Base-by-base conservation (phyloP, 495 filamentous ascomycete genomes). In the Penicillium crystallinum region DNA sequence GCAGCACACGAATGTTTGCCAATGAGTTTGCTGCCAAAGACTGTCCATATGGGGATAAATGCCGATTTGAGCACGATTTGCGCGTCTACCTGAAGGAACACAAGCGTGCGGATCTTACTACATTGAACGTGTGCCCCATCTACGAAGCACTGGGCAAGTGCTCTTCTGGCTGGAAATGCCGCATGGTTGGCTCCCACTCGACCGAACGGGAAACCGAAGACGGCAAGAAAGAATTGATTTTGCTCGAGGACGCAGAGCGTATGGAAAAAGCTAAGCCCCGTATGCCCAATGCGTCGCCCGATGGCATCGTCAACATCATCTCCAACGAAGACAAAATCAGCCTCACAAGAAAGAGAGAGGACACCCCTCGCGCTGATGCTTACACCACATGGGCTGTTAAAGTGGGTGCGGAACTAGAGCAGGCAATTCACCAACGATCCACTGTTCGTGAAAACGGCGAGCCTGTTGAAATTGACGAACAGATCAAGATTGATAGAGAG, bases 151-250 rank as follows among this genome's bases (percentile, higher is more conserved):
- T 80, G 22, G 95, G 93, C 29, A 81, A 74, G 56, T 98, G 93
- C 59, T 69, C 73, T 45, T 79, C 83, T 14, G 93, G 93, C 2
- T 98, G 91, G 91, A 95, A 87, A 61, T 98, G 93, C 65, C 88
- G 92, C 11, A 90, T 95, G 61, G 85, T 88, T 14, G 76, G 75
- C 44, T 90, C 87, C 33, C 93, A 98, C 66, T 88, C 85, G 53
- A 76, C 82, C 44, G 89, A 96, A 68, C 66, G 87, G 22, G 79
- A 85, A 44, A 80, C 72, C 6, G 81, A 81, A 40, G 90, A 93
- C 65, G 91, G 90, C 6, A 78, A 79, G 51, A 88, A 86, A 49
- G 92, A 97, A 67, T 73, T 98, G 31, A 71, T 91, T 8, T 78
- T 97, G 31, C 57, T 87, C 31, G 72, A 80, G 50, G 74, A 81